Conservation (phyloP, 306 rosid species). For the Cucurbita pepo region DNA sequence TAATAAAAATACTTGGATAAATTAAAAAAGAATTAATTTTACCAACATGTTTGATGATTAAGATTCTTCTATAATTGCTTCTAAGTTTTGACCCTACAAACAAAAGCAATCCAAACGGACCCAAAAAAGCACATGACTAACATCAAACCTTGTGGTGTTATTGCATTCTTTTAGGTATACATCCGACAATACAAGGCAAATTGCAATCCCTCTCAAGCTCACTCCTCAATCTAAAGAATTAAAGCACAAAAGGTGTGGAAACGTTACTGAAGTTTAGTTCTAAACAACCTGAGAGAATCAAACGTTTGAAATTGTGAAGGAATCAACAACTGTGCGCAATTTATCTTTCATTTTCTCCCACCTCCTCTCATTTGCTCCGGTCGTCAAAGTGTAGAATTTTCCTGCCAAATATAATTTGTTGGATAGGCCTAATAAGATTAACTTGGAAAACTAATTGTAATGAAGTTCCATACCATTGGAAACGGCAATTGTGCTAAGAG, state of each 20-base stretch:
- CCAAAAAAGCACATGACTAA: background rate
- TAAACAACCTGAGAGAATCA: constrained; percentile 10
- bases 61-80: too few species aligned
- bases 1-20: too few species aligned
- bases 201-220: background rate
- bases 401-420: constrained; percentile 30
- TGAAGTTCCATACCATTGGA: constrained; percentile 54
- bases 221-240: background rate
- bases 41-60: too few species aligned
- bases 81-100: background rate
- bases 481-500: constrained; percentile 64
- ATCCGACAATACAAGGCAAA: background rate
- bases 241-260: background rate
- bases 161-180: background rate
- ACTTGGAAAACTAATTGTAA: background rate
- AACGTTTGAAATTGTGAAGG: constrained; percentile 55
- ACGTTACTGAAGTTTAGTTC: background rate
- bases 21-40: too few species aligned
- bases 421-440: background rate
- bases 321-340: constrained; percentile 50
- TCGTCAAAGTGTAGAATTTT: constrained; percentile 74
- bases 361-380: constrained; percentile 87
- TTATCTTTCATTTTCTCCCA: constrained; percentile 95
- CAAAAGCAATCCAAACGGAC: background rate
- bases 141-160: background rate